A percentile compares a stretch with the other conserved stretches of the same genome.
phyloP scores from a whole-genome alignment of 371 early-diverging fungal species.

The Mortierella sp. region DNA sequence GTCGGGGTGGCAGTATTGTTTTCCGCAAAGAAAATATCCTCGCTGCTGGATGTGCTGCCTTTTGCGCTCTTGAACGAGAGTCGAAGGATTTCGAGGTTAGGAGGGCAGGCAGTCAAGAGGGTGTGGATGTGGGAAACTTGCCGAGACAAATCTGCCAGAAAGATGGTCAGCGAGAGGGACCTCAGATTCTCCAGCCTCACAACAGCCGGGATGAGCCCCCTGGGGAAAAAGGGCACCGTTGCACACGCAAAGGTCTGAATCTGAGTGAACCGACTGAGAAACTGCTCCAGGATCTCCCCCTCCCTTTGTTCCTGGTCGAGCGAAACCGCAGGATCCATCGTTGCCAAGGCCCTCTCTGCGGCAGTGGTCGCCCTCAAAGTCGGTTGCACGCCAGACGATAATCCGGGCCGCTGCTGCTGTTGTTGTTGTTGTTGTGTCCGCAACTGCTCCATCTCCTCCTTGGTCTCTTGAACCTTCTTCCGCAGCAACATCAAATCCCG shows the following conservation, averaged over 20 bases:
- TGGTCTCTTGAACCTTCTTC: background rate
- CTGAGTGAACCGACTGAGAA: background rate
- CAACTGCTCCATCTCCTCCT: background rate
- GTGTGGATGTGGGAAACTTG: background rate
- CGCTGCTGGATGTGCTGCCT: background rate
- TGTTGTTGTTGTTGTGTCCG: background rate
- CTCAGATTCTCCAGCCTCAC: background rate
- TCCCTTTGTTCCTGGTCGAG: background rate
- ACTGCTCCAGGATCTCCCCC: background rate
- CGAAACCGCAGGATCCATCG: background rate
- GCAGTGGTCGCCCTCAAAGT: too few relatives aligned
- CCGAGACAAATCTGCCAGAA: background rate
- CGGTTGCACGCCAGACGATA: background rate
- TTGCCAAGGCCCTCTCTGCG: background rate
- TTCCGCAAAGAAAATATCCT: too few relatives aligned
- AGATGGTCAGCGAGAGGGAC: background rate
- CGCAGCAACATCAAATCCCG: background rate
- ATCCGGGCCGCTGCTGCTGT: background rate
- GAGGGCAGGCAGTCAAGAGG: background rate
- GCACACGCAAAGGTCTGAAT: background rate
- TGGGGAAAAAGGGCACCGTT: background rate
- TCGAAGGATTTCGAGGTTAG: conserved; percentile 2
- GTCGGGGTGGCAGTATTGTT: background rate
- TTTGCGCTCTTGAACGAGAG: background rate
- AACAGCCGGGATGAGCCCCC: background rate